These are phyloP conservation scores for Warburgia ugandensis DNA, from an alignment of 164 flowering plant genomes.

Conservation along the genomic window DNA sequence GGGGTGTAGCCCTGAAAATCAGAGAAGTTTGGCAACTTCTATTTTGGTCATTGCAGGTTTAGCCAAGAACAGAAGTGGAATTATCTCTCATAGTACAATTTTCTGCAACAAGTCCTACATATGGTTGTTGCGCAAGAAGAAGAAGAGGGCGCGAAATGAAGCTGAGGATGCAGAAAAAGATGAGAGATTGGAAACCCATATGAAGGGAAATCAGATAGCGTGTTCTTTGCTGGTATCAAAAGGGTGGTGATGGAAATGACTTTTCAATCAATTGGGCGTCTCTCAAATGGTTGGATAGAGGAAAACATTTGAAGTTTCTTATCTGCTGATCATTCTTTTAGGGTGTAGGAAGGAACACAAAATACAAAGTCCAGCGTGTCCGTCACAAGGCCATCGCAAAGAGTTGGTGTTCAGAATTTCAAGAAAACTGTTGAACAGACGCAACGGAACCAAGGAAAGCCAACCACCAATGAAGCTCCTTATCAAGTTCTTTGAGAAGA, in stretches of 20 bases:
- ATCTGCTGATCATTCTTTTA: too few relatives aligned
- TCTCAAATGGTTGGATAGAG: too few relatives aligned
- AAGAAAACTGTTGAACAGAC: too few relatives aligned
- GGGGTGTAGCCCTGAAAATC: conserved; percentile 44
- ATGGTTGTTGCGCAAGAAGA: conserved; percentile 36
- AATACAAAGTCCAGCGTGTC: neutral
- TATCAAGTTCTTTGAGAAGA: too few relatives aligned
- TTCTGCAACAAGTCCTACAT: conserved; percentile 24
- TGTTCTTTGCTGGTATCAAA: too few relatives aligned
- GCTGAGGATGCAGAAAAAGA: conserved; percentile 1
- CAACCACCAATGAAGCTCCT: too few relatives aligned
- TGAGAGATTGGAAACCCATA: neutral
- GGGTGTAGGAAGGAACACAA: neutral
- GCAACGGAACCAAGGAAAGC: too few relatives aligned
- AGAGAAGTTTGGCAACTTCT: conserved; percentile 46
- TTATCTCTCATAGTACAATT: conserved; percentile 34
- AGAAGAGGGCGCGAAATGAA: neutral
- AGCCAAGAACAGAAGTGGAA: conserved; percentile 29
- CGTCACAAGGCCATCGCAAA: too few relatives aligned
- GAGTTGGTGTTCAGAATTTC: too few relatives aligned
- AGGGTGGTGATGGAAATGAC: too few relatives aligned
- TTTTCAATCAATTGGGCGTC: too few relatives aligned
- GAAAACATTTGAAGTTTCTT: too few relatives aligned
- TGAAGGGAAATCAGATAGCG: neutral
- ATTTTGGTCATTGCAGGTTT: conserved; percentile 31